phyloP scores from a whole-genome alignment of 805 yeast species.

The Starmera caribaea region DNA sequence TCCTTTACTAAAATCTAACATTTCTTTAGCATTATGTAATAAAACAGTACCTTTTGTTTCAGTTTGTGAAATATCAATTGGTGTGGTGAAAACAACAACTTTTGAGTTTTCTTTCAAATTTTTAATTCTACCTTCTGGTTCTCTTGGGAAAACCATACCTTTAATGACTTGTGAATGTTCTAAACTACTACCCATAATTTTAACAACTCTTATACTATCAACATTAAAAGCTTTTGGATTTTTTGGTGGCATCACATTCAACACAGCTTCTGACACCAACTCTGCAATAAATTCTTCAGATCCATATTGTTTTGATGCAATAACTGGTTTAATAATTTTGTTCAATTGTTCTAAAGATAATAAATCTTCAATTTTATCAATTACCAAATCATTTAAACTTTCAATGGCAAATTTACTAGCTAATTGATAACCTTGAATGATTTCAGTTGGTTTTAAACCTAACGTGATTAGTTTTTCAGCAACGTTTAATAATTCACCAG shows the following conservation, averaged over 20 bases:
- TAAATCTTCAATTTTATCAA: constrained; percentile 53
- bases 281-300: constrained; percentile 68
- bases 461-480: constrained; percentile 77
- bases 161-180: constrained; percentile 68
- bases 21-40: constrained; percentile 91
- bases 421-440: constrained; percentile 83
- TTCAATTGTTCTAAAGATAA: constrained; percentile 43
- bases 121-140: constrained; percentile 89
- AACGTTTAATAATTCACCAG: constrained; percentile 83
- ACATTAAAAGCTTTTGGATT: constrained; percentile 67
- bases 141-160: constrained; percentile 97
- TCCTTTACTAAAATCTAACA: constrained; percentile 92
- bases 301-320: constrained; percentile 91
- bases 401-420: constrained; percentile 72
- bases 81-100: constrained; percentile 90
- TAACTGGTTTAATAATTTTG: constrained; percentile 76
- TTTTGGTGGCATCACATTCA: constrained; percentile 64
- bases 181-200: constrained; percentile 88
- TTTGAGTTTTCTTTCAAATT: constrained; percentile 53
- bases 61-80: constrained; percentile 91
- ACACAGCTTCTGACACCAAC: constrained; percentile 78
- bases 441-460: constrained; percentile 88
- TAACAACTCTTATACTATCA: constrained; percentile 90
- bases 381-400: constrained; percentile 55
- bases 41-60: constrained; percentile 97